These are phyloP conservation scores for Calonectria hawksworthii DNA, from an alignment of 2,329 filamentous ascomycete species.

Conservation along the genomic window DNA sequence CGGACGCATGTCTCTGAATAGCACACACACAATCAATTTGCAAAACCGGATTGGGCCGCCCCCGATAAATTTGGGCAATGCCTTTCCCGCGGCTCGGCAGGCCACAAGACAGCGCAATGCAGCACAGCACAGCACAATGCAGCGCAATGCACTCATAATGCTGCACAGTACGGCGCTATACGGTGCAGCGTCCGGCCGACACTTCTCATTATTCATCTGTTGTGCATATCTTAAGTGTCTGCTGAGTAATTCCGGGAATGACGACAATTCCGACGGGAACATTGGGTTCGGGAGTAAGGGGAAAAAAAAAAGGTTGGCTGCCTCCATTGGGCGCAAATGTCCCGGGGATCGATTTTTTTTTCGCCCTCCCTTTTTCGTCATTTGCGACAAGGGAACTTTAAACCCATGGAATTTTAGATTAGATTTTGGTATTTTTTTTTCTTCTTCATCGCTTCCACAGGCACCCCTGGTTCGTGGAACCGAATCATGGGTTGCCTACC, in stretches of 20 bases:
- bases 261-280: constrained; percentile 14
- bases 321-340: constrained; percentile 17
- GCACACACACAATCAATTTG: constrained; percentile 20
- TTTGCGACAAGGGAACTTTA: constrained; percentile 13
- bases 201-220: not conserved
- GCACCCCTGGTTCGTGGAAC: constrained; percentile 1
- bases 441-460: constrained; percentile 1
- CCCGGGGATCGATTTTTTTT: constrained; percentile 3
- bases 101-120: constrained; percentile 9
- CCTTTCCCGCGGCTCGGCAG: constrained; percentile 15
- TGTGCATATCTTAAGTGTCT: constrained; percentile 11
- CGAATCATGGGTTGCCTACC: constrained; percentile 25
- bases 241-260: constrained; percentile 19
- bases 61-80: not conserved
- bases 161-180: constrained; percentile 10
- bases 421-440: constrained; percentile 22
- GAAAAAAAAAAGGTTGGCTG: constrained; percentile 19
- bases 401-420: constrained; percentile 26
- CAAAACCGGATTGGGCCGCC: constrained; percentile 25
- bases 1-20: constrained; percentile 37
- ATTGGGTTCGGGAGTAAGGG: constrained; percentile 7
- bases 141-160: not conserved
- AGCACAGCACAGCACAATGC: not conserved
- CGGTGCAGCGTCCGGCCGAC: not conserved
- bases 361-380: not conserved